A percentile compares a stretch with the other conserved stretches of the same genome.
Conservation (phyloP, 2,329 filamentous ascomycete species). For the Calonectria honghensis region DNA sequence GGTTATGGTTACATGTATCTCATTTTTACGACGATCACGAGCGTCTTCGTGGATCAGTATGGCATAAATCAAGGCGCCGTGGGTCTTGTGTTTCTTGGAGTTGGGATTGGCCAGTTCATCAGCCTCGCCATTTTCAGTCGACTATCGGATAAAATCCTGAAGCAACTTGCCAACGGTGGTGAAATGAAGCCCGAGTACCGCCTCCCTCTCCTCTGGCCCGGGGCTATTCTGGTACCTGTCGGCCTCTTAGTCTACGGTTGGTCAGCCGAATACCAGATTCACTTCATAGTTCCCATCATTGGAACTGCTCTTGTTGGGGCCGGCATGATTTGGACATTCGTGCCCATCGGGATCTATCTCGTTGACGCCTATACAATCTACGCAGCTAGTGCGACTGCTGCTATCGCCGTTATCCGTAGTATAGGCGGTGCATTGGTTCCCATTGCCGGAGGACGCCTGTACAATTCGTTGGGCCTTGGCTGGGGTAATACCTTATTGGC, state of each 20-base stretch:
- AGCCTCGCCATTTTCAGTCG: constrained; percentile 41
- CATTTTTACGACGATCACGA: constrained; percentile 67
- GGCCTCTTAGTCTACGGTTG: neutral
- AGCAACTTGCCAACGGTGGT: neutral
- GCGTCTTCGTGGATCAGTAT: constrained; percentile 74
- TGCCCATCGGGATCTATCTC: neutral
- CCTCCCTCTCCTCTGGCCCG: neutral
- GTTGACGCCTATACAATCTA: neutral
- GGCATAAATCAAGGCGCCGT: constrained; percentile 73
- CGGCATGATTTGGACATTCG: neutral
- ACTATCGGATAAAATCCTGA: constrained; percentile 28
- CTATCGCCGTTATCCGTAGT: neutral
- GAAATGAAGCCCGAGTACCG: neutral
- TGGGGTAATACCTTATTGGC: neutral
- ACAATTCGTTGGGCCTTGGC: neutral
- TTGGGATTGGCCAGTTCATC: constrained; percentile 44
- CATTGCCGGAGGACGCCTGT: neutral
- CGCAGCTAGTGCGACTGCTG: neutral
- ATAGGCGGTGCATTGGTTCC: neutral
- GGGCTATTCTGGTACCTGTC: neutral
- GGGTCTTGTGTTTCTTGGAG: constrained; percentile 43
- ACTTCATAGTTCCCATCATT: neutral
- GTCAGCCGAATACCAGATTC: neutral
- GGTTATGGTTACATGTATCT: constrained; percentile 76
- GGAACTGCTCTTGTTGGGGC: neutral